Evolutionary conservation across 345 rosid species (phyloP).

Genomic region (Rhizophora apiculata): DNA sequence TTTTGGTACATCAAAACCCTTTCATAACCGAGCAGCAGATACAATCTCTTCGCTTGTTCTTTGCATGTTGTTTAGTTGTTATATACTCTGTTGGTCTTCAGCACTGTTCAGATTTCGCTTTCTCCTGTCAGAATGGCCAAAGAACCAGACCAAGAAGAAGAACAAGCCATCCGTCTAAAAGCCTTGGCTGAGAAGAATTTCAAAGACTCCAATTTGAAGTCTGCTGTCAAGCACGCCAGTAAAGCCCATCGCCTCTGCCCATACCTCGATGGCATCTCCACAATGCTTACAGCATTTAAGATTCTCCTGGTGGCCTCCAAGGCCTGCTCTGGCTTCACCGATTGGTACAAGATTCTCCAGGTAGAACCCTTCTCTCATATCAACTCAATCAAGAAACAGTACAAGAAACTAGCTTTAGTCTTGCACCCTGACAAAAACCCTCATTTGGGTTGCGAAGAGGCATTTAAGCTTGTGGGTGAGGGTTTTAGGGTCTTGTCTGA

Average conservation of each 20-base stretch:
- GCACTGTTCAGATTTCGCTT: too few relatives aligned
- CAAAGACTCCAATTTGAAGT: conserved; percentile 41
- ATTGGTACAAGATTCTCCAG: conserved; percentile 78
- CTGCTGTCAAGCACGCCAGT: conserved; percentile 61
- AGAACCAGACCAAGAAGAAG: conserved; percentile 34
- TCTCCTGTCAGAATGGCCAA: conserved; percentile 10
- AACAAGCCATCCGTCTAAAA: conserved; percentile 48
- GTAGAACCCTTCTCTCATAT: conserved; percentile 81
- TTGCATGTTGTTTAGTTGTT: too few relatives aligned
- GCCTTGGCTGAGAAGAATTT: conserved; percentile 52
- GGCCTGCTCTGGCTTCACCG: conserved; percentile 26
- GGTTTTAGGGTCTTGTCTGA: conserved; percentile 71
- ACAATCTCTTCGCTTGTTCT: too few relatives aligned
- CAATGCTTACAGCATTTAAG: conserved; percentile 62
- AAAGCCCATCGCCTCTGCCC: conserved; percentile 61
- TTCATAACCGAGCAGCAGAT: too few relatives aligned
- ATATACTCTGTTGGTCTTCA: too few relatives aligned
- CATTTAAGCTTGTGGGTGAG: conserved; percentile 77
- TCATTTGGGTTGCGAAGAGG: conserved; percentile 67
- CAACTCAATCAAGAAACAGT: conserved; percentile 60
- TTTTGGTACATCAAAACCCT: too few relatives aligned
- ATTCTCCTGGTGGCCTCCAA: conserved; percentile 46
- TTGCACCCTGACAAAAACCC: conserved; percentile 84
- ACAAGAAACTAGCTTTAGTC: conserved; percentile 61
- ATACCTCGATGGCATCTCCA: conserved; percentile 48